phyloP scores from a whole-genome alignment of 345 rosid genomes.

The Litchi chinensis region DNA sequence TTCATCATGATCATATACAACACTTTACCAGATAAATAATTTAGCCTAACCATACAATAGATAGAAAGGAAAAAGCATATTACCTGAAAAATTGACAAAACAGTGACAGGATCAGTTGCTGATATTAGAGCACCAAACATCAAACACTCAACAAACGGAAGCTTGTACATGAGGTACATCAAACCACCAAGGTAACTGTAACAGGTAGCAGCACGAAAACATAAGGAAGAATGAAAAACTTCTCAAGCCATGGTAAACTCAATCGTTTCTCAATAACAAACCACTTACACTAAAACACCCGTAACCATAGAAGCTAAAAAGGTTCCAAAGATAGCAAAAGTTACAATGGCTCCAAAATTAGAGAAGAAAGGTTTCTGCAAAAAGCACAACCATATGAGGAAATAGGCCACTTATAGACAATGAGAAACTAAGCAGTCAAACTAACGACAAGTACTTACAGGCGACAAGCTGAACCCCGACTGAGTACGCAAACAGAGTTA shows the following conservation, averaged over 20 bases:
- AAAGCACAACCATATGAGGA: constrained; percentile 14
- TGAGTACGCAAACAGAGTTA: constrained; percentile 66
- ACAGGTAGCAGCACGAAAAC: constrained; percentile 20
- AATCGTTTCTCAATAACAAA: constrained; percentile 1
- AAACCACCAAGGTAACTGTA: constrained; percentile 91
- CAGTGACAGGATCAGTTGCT: constrained; percentile 99
- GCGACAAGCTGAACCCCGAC: constrained; percentile 91
- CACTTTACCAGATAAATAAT: not conserved
- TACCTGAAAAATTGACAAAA: constrained; percentile 97
- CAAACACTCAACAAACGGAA: constrained; percentile 92
- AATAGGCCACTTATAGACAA: not conserved
- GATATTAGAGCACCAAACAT: constrained; percentile 99
- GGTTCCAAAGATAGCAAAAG: constrained; percentile 88
- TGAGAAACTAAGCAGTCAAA: not conserved
- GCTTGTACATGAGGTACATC: constrained; percentile 77
- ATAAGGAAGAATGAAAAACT: not conserved
- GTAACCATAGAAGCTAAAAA: constrained; percentile 85
- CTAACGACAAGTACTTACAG: constrained; percentile 58
- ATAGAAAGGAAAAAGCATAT: not conserved
- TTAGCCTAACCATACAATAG: constrained; percentile 10
- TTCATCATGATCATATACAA: not conserved
- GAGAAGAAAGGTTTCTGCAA: constrained; percentile 94
- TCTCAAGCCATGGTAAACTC: not conserved
- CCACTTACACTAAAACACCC: constrained; percentile 85
- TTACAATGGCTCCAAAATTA: constrained; percentile 95